Base-by-base conservation (phyloP, 2,329 filamentous ascomycete genomes). In the Fusarium sp. region DNA sequence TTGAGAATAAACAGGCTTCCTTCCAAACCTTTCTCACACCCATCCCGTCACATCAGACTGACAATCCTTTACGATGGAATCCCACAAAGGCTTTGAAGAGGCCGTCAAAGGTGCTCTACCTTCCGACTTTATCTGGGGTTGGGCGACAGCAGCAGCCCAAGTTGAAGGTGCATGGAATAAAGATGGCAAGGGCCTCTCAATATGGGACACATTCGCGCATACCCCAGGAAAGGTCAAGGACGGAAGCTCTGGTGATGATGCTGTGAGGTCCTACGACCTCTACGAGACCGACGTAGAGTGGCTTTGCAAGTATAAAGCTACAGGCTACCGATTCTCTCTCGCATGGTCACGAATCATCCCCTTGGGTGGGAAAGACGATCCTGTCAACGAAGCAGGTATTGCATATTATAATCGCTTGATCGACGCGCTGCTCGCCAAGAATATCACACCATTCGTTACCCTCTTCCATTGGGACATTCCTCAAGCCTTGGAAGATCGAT, bases 401-500 rank as follows among this genome's bases (percentile, higher is more conserved):
- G 80, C 85, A 47, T 86, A 87, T 76, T 91, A 91, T 75, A 81
- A 86, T 73, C 83, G 85, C 43, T 83, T 91, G 38, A 84, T 89
- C 26, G 85, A 91, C 68, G 86, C 89, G 73, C 80, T 91, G 12
- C 43, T 74, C 12, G 43, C 57, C 3, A 86, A 87, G 31, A 84
- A 82, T 41, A 89, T 91, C 68, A 84, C 82, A 12, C 88, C 89
- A 0, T 84, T 90, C 69, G 80, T 90, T 53, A 91, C 89, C 2
- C 80, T 91, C 5, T 90, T 87, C 76, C 89, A 91, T 71, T 91
- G 88, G 88, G 89, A 91, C 76, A 82, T 88, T 2, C 89, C 89
- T 12, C 71, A 73, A 21, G 42, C 58, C 0, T 44, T 73, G 7
- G 66, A 71, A 35, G 70, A 73, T 26, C 70, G 71, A 2, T 73